phyloP scores from a whole-genome alignment of 345 rosid genomes.

The Sisymbrium irio region DNA sequence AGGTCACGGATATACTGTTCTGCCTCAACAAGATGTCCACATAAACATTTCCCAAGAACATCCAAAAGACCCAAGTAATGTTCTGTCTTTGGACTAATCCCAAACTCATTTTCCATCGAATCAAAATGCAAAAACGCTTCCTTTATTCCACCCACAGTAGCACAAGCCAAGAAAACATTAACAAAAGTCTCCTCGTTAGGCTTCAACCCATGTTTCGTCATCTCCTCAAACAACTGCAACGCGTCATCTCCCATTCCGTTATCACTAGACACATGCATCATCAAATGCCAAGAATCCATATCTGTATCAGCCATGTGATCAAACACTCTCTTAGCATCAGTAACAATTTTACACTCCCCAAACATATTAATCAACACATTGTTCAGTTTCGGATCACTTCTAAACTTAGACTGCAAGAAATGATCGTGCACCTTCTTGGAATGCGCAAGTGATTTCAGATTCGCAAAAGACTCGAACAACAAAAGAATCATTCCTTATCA shows the following conservation, averaged over 20 bases:
- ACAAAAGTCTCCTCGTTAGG: conserved; percentile 60
- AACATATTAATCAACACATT: conserved; percentile 62
- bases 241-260: conserved; percentile 73
- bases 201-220: conserved; percentile 48
- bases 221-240: conserved; percentile 66
- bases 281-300: conserved; percentile 73
- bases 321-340: conserved; percentile 70
- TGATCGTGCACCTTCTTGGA: conserved; percentile 71
- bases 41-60: conserved; percentile 69
- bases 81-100: conserved; percentile 43
- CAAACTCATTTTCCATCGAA: conserved; percentile 53
- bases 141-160: conserved; percentile 57
- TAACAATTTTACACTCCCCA: conserved; percentile 54
- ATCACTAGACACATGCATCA: conserved; percentile 57
- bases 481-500: conserved; percentile 46
- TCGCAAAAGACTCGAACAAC: conserved; percentile 50
- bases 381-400: conserved; percentile 55
- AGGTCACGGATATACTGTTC: conserved; percentile 47
- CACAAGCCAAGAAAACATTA: conserved; percentile 59
- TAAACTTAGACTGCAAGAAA: conserved; percentile 53
- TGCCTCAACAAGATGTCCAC: conserved; percentile 64
- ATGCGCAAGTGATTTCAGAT: conserved; percentile 51
- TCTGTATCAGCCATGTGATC: conserved; percentile 67
- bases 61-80: conserved; percentile 62
- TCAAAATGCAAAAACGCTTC: conserved; percentile 71